These are phyloP conservation scores for Karstenula rhodostoma DNA, from an alignment of 2,329 filamentous ascomycete species.

Conservation along the genomic window DNA sequence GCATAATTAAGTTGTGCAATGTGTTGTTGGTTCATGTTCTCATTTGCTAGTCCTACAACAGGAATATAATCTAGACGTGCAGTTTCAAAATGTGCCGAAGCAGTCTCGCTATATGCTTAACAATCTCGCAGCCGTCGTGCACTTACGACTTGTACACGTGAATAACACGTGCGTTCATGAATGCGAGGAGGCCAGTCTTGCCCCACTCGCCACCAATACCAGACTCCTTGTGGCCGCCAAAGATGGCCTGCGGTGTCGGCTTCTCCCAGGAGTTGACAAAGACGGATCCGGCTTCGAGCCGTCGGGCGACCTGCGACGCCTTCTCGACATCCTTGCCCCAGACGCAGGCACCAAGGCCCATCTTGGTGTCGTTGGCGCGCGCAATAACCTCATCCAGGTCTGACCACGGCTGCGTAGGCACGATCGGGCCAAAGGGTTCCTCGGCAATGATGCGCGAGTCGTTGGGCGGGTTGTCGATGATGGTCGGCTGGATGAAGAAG, in stretches of 20 bases:
- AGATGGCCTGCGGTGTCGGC: conserved; percentile 59
- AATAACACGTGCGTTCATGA: conserved; percentile 58
- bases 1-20: too few species aligned
- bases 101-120: background rate
- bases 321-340: conserved; percentile 54
- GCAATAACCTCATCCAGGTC: conserved; percentile 62
- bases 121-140: conserved; percentile 2
- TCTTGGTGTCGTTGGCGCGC: conserved; percentile 58
- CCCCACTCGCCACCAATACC: conserved; percentile 77
- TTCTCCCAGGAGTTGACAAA: conserved; percentile 64
- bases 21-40: background rate
- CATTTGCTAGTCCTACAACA: background rate
- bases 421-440: conserved; percentile 71
- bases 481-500: conserved; percentile 68
- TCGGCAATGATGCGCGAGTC: conserved; percentile 65
- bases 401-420: conserved; percentile 70
- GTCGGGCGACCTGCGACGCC: conserved; percentile 57
- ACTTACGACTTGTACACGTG: conserved; percentile 54
- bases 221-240: conserved; percentile 80
- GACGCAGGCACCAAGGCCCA: conserved; percentile 63
- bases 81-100: background rate
- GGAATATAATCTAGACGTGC: background rate
- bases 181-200: conserved; percentile 54
- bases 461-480: conserved; percentile 67
- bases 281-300: conserved; percentile 63